Evolutionary conservation across 2,329 filamentous ascomycete species (phyloP).

Genomic region (Fusarium brachygibbosum): DNA sequence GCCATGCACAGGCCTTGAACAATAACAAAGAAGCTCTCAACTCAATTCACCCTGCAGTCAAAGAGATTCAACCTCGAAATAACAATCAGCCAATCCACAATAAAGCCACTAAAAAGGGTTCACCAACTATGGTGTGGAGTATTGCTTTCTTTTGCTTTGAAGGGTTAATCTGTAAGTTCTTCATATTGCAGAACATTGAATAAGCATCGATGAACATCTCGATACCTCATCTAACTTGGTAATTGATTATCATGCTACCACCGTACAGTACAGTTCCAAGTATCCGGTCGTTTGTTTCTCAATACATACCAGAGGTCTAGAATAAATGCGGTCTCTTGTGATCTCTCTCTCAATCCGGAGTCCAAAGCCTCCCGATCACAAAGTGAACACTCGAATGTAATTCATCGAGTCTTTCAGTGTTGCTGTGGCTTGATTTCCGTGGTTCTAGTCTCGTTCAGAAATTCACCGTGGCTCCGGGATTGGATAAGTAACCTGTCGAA

Average conservation of each 20-base stretch:
- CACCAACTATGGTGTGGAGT: constrained; percentile 4
- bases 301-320: neutral
- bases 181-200: neutral
- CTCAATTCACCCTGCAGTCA: constrained; percentile 21
- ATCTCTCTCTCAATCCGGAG: constrained; percentile 15
- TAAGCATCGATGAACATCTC: constrained; percentile 1
- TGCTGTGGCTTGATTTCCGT: constrained; percentile 30
- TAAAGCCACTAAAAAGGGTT: constrained; percentile 30
- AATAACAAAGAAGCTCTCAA: constrained; percentile 16
- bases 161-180: constrained; percentile 1
- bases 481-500: constrained; percentile 12
- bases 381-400: constrained; percentile 16
- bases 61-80: constrained; percentile 19
- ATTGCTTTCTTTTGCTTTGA: neutral
- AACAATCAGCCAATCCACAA: constrained; percentile 6
- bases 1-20: constrained; percentile 14
- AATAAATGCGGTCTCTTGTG: neutral
- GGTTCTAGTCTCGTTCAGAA: constrained; percentile 21
- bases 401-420: constrained; percentile 10
- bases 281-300: neutral
- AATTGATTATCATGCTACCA: neutral
- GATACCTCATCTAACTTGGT: neutral
- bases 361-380: constrained; percentile 14
- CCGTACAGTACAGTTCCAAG: neutral
- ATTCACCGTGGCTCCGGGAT: constrained; percentile 24